These are phyloP conservation scores for Chamaecyparis obtusa DNA, from an alignment of 75 land plant genomes.

Conservation along the genomic window DNA sequence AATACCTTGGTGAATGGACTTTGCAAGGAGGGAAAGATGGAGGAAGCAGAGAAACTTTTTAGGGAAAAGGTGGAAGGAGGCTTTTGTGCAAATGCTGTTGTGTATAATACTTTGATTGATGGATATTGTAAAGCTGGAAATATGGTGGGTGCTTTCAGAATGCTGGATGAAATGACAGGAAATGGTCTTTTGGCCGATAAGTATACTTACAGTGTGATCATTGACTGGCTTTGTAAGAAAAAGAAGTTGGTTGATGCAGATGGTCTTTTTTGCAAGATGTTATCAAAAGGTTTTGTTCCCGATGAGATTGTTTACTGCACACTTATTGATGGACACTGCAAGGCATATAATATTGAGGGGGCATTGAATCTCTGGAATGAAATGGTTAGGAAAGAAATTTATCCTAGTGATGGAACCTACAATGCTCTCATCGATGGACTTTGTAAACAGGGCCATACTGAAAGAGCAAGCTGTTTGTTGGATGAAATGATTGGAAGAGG, in stretches of 20 bases:
- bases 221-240: slow-evolving; percentile 45
- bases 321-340: slow-evolving; percentile 51
- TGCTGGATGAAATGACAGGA: slow-evolving; percentile 48
- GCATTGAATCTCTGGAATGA: slow-evolving; percentile 70
- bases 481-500: slow-evolving; percentile 67
- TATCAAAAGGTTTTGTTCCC: slow-evolving; percentile 28
- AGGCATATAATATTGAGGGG: slow-evolving; percentile 38
- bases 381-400: slow-evolving; percentile 52
- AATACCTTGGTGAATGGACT: slow-evolving; percentile 55
- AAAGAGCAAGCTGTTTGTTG: slow-evolving; percentile 47
- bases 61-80: slow-evolving; percentile 41
- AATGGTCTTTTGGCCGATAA: slow-evolving; percentile 47
- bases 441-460: slow-evolving; percentile 41
- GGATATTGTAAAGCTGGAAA: slow-evolving; percentile 49
- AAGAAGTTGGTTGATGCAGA: slow-evolving; percentile 43
- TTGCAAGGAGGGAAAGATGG: slow-evolving; percentile 53
- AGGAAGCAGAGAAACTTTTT: slow-evolving; percentile 38
- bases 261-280: slow-evolving; percentile 29
- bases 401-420: slow-evolving; percentile 58
- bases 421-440: slow-evolving; percentile 59
- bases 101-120: slow-evolving; percentile 53
- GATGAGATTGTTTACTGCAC: slow-evolving; percentile 73
- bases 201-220: slow-evolving; percentile 46
- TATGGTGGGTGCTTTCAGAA: slow-evolving; percentile 34
- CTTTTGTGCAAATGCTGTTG: slow-evolving; percentile 33